A percentile compares a stretch with the other conserved stretches of the same genome.
phyloP scores from a whole-genome alignment of 495 filamentous ascomycete species.

The Glonium stellatum region DNA sequence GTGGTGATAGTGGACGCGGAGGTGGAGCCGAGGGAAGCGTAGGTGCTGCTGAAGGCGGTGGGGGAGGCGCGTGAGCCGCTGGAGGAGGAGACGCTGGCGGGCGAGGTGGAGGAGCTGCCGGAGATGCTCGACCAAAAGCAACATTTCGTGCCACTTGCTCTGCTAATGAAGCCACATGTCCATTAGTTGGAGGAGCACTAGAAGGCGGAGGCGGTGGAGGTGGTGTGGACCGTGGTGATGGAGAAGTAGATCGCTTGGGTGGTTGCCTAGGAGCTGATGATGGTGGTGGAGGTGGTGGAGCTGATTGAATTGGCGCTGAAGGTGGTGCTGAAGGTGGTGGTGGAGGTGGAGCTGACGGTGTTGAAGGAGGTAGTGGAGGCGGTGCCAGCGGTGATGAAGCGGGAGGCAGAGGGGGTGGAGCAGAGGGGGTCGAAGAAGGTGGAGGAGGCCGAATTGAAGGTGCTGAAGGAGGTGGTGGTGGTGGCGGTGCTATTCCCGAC shows the following conservation, averaged over 20 bases:
- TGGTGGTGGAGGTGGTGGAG: conserved; percentile 35
- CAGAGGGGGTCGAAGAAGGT: conserved; percentile 45
- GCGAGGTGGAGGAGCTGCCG: conserved; percentile 25
- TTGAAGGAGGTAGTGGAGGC: conserved; percentile 72
- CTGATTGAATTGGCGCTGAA: conserved; percentile 26
- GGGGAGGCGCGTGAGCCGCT: conserved; percentile 4
- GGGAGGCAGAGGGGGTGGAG: conserved; percentile 39
- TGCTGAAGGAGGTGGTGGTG: conserved; percentile 25
- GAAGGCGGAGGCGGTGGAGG: conserved; percentile 25
- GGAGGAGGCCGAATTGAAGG: conserved; percentile 40
- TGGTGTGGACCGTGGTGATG: background rate
- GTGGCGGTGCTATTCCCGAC: conserved; percentile 31
- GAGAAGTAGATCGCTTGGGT: conserved; percentile 1
- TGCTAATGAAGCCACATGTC: conserved; percentile 29
- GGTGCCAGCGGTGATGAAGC: conserved; percentile 53
- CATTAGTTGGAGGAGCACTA: conserved; percentile 19
- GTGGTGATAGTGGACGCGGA: conserved; percentile 31
- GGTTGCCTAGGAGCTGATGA: conserved; percentile 21
- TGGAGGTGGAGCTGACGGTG: conserved; percentile 73
- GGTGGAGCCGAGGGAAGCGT: conserved; percentile 29
- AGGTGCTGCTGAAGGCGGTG: conserved; percentile 1
- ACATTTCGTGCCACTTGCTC: conserved; percentile 37
- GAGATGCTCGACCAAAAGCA: conserved; percentile 32
- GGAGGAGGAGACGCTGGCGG: conserved; percentile 30
- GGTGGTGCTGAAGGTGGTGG: conserved; percentile 30